phyloP scores from a whole-genome alignment of 306 rosid species.

The Canavalia ensiformis region DNA sequence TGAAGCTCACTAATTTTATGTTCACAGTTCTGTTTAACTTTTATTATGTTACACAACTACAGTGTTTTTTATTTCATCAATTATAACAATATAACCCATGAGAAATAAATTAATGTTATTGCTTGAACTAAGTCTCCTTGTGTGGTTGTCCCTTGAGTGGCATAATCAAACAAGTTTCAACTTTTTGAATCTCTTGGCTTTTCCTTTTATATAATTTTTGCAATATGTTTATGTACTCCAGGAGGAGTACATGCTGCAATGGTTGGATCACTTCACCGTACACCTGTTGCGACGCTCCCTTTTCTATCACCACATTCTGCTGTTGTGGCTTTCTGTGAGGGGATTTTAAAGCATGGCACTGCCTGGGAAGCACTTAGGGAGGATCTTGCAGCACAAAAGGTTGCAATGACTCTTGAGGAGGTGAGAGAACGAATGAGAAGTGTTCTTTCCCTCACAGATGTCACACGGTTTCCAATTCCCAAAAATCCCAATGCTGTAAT shows the following conservation, averaged over 20 bases:
- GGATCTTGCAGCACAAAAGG: conserved; percentile 76
- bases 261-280: conserved; percentile 98
- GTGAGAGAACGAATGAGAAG: conserved; percentile 91
- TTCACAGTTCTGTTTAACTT: conserved; percentile 33
- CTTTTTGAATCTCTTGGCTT: conserved; percentile 29
- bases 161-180: conserved; percentile 29
- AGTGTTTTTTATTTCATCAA: not conserved
- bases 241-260: conserved; percentile 99
- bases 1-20: conserved; percentile 38
- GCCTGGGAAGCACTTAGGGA: conserved; percentile 96
- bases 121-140: conserved; percentile 23
- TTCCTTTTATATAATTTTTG: conserved; percentile 41
- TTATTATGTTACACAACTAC: conserved; percentile 15
- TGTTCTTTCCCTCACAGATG: conserved; percentile 95
- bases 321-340: conserved; percentile 99
- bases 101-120: conserved; percentile 35
- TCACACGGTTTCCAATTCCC: conserved; percentile 97
- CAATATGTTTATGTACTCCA: conserved; percentile 52
- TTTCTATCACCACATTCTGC: conserved; percentile 98
- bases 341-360: conserved; percentile 91
- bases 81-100: not conserved
- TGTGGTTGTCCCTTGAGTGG: not conserved
- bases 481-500: conserved; percentile 85
- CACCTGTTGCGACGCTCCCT: conserved; percentile 94
- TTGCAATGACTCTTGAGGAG: conserved; percentile 91